phyloP scores from a whole-genome alignment of 768 basidiomycete species.

The Imleria badia region DNA sequence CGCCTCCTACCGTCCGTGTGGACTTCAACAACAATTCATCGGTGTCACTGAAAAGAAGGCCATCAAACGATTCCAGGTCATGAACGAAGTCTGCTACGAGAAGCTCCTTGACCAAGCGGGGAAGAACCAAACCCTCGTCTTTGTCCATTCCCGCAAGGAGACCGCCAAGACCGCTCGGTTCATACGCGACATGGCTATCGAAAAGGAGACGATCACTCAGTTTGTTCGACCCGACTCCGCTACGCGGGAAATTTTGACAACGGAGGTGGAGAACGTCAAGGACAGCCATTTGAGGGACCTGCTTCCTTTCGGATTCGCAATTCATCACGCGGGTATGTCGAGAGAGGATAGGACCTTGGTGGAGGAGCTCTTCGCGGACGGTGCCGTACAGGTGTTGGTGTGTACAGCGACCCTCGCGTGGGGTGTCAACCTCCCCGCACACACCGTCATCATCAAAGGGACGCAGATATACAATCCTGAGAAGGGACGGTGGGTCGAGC shows the following conservation, averaged over 20 bases:
- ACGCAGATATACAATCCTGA: slow-evolving; percentile 99
- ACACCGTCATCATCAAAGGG: slow-evolving; percentile 99
- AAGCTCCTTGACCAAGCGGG: slow-evolving; percentile 92
- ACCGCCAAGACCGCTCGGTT: slow-evolving; percentile 96
- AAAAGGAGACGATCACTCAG: slow-evolving; percentile 94
- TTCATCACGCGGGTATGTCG: slow-evolving; percentile 97
- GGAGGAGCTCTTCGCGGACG: slow-evolving; percentile 92
- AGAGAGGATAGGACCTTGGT: slow-evolving; percentile 87
- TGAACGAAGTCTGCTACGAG: slow-evolving; percentile 99
- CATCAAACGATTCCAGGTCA: slow-evolving; percentile 96
- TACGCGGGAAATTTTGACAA: slow-evolving; percentile 83
- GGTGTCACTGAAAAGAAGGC: slow-evolving; percentile 99
- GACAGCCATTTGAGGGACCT: slow-evolving; percentile 85
- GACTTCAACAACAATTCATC: slow-evolving; percentile 94
- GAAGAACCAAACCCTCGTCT: slow-evolving; percentile 92
- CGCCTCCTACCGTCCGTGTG: slow-evolving; percentile 89
- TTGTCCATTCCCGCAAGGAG: slow-evolving; percentile 98
- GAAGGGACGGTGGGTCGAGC: slow-evolving; percentile 96
- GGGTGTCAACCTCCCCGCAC: slow-evolving; percentile 98
- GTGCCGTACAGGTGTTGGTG: slow-evolving; percentile 89
- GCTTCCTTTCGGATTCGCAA: slow-evolving; percentile 94
- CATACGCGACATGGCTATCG: slow-evolving; percentile 91
- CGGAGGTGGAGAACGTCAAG: slow-evolving; percentile 80
- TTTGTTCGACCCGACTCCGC: slow-evolving; percentile 95
- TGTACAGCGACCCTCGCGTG: slow-evolving; percentile 98